These are phyloP conservation scores for Fusarium clavum DNA, from an alignment of 2,329 filamentous ascomycete genomes.

Conservation along the genomic window DNA sequence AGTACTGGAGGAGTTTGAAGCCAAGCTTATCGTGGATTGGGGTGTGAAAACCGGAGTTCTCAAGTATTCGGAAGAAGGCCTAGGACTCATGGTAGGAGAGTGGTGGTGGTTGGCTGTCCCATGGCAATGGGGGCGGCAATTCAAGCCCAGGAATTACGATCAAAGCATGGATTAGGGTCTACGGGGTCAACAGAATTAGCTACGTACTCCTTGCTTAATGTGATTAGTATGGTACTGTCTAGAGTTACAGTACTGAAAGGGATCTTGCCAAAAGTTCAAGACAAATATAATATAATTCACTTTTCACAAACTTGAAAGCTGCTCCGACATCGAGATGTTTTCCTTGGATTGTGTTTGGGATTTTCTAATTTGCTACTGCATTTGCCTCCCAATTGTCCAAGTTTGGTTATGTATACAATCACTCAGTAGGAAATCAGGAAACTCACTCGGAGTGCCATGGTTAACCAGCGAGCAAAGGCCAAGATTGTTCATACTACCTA, in stretches of 20 bases:
- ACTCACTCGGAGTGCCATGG: too few relatives aligned
- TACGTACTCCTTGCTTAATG: not conserved
- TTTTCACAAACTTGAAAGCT: too few relatives aligned
- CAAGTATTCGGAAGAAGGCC: conserved; percentile 53
- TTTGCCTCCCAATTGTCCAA: too few relatives aligned
- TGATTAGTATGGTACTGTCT: not conserved
- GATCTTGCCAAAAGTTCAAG: not conserved
- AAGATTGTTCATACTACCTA: too few relatives aligned
- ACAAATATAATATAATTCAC: not conserved
- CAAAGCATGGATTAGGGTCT: not conserved
- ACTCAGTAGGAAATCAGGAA: too few relatives aligned
- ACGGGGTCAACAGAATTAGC: not conserved
- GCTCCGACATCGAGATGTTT: too few relatives aligned
- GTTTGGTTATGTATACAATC: too few relatives aligned
- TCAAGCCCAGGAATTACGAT: conserved; percentile 3
- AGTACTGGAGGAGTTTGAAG: conserved; percentile 72
- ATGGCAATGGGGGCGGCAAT: conserved; percentile 42
- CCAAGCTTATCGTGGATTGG: conserved; percentile 69
- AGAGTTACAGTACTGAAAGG: not conserved
- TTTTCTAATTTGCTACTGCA: too few relatives aligned
- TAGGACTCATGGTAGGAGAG: conserved; percentile 63
- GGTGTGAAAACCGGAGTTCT: conserved; percentile 65
- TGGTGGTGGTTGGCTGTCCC: conserved; percentile 75
- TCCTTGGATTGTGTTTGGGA: too few relatives aligned
- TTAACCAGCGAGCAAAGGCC: too few relatives aligned